Base-by-base conservation (phyloP, 306 rosid genomes). In the Dryas alaskensis region DNA sequence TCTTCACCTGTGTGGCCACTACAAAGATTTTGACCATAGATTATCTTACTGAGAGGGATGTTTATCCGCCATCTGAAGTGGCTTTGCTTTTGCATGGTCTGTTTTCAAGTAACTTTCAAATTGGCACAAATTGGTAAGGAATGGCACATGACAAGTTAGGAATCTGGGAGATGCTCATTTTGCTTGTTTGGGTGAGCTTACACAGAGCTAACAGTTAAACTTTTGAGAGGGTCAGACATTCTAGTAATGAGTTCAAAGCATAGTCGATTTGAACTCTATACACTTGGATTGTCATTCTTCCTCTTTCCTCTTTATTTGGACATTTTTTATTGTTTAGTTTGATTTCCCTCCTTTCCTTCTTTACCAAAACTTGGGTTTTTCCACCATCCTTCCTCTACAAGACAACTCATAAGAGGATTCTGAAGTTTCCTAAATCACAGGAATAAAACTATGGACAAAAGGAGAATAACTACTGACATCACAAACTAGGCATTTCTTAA, bases 371-470 rank as follows among this genome's bases (percentile, higher is more conserved):
- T 46, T 12, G 49, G 65, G 65, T 57, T 55, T 57, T 44, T 11
- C 54, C 75, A 71, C 45, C 67, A 62, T 16, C 66, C 16, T 12
- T 57, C 47, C 53, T 43, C 45, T 43, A 45, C 58, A 58, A 14
- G 57, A 44, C 57, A 72, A 45, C 13, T 40, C 37, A 47, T 2
- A 27, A 43, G 45, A 45, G 62, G 55, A 72, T 25, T 71, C 67
- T 45, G 11, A 14, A 59, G n/a, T 8, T 25, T 71, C 22, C 31
- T 16, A 72, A 59, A 57, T 8, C 31, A 72, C 9, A 57, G 44
- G 14, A 14, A 69, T 16, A 53, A 11, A 17, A 69, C 17, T 31
- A 53, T 10, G 63, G 51, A 43, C 61, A 71, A 9, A 40, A 3
- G 27, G 55, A 25, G 10, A 45, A 72, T n/a, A 58, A 59, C 1